phyloP scores from a whole-genome alignment of 257 asterid species.

The Galeopsis tetrahit region DNA sequence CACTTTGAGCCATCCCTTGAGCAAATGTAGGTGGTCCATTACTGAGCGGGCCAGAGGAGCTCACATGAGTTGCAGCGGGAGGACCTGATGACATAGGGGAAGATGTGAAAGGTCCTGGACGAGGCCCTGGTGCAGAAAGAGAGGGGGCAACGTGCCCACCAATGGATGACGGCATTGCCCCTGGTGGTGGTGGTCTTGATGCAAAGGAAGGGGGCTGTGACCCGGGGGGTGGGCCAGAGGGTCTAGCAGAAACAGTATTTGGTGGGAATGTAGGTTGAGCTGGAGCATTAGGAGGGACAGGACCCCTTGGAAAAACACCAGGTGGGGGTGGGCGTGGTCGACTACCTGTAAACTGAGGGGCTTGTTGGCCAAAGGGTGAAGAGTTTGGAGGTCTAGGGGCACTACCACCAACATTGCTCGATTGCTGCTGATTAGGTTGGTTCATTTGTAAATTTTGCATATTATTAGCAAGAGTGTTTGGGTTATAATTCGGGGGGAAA shows the following conservation, averaged over 20 bases:
- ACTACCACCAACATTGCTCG: slow-evolving; percentile 44
- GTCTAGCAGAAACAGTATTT: slow-evolving; percentile 52
- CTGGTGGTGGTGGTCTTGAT: slow-evolving; percentile 84
- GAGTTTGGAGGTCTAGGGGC: slow-evolving; percentile 66
- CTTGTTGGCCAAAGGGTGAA: slow-evolving; percentile 78
- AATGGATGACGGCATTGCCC: slow-evolving; percentile 55
- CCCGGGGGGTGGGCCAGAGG: slow-evolving; percentile 62
- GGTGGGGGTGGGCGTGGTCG: slow-evolving; percentile 87
- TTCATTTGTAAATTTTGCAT: slow-evolving; percentile 83
- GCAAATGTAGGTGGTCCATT: slow-evolving; percentile 75
- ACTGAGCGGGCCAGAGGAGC: slow-evolving; percentile 50
- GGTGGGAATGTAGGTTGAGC: slow-evolving; percentile 60
- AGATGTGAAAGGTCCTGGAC: slow-evolving; percentile 61
- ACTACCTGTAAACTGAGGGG: slow-evolving; percentile 66
- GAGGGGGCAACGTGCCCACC: slow-evolving; percentile 58
- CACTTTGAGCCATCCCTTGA: slow-evolving; percentile 53
- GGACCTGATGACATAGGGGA: slow-evolving; percentile 58
- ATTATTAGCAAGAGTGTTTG: slow-evolving; percentile 72
- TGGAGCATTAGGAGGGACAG: slow-evolving; percentile 61
- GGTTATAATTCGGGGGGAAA: slow-evolving; percentile 74
- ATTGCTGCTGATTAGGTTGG: slow-evolving; percentile 69
- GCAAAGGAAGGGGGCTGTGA: slow-evolving; percentile 76
- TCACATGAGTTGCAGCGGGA: slow-evolving; percentile 44
- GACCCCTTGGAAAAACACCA: slow-evolving; percentile 70
- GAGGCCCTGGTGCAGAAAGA: slow-evolving; percentile 57